Evolutionary conservation across 148 eudicot genomes (phyloP), one percentile per base, ranked within the genome.

Genomic region (Vaccinium darrowii): DNA sequence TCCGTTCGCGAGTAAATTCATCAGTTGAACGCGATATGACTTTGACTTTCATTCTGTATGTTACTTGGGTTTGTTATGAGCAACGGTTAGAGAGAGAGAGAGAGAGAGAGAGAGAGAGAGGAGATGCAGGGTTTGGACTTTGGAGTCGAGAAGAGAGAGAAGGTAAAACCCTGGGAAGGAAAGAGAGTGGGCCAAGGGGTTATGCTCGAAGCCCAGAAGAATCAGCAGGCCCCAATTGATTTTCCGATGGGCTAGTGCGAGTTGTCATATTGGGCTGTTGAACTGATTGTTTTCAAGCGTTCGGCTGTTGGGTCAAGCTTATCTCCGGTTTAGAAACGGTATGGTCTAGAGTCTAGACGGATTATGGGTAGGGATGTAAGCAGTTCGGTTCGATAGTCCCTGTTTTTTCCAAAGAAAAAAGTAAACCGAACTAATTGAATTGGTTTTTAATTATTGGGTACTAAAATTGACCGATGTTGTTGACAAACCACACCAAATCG

Each of bases 1-100:
- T 96, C 73, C 98, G 87, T 90, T 94, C 98, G 49, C 98, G 93
- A 33, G 99, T 96, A 82, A 93, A 96, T 39, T 96, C 98, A 67
- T 94, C 99, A 0, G 93, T 86, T 0, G 99, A 88, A 49, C 99
- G 98, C 16, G 95, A 92, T 58, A 96, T 94, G 13, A 91, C 92
- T 82, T 94, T 96, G 43, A 96, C 94, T 89, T 84, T 96, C 98
- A 96, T 94, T 12, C 53, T 13, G 51, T 18, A 1, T 19, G 25
- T 60, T 80, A 9, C 47, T 58, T 21, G 49, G 82, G 53, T 80
- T 80, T 15, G 8, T 49, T 1, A 33, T 39, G 1, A 58, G 82
- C 50, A 80, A 36, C 71, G 23, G 16, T 8, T 39, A 15, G 11
- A 18, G 71, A 58, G 52, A 58, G 71, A 80, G 50, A 10, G 47